Evolutionary conservation across 345 rosid genomes (phyloP), one percentile per base, ranked within the genome.

Genomic region (Citrus mangshanensis): DNA sequence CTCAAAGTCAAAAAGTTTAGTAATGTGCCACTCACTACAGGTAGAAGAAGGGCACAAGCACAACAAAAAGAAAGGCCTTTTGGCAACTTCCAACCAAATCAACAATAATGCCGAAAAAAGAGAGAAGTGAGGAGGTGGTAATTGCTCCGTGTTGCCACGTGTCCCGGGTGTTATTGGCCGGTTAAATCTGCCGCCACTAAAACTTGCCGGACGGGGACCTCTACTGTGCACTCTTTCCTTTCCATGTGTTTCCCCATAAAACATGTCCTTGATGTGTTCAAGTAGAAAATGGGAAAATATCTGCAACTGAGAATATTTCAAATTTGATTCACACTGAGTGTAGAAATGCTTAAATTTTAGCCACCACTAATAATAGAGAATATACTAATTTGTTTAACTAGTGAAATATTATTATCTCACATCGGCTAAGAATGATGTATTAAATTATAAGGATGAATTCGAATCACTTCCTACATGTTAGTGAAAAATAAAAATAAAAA

Each of bases 111-210:
- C 32, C 19, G 37, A 60, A 62, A n/a, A 25, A 35, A 74, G 16
- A 40, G 14, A 25, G n/a, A 38, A 51, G 7, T 2, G 8, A 35
- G 3, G 12, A 40, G 38, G 27, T 54, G 32, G 67, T 49, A 49
- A 66, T 64, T 18, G 35, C 27, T 24, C 6, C 40, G 59, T 62
- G 40, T 65, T 42, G 69, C 85, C 82, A 81, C 46, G 75, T 82
- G 83, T 73, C 70, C 27, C 3, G 0, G 40, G 42, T 62, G 76
- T 66, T 74, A 34, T 46, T 79, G 81, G 80, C 64, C 81, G 66
- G 82, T 74, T 79, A 79, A 81, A 79, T 83, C 49, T 72, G 70
- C 65, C 4, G 8, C 85, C 83, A 81, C 81, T 81, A 69, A 34
- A 40, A 25, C 55, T 35, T 46, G 19, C 42, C 54, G 51, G 16